Evolutionary conservation across 345 rosid species (phyloP), one percentile per base, ranked within the genome.

Genomic region (Eucalyptus cloeziana): DNA sequence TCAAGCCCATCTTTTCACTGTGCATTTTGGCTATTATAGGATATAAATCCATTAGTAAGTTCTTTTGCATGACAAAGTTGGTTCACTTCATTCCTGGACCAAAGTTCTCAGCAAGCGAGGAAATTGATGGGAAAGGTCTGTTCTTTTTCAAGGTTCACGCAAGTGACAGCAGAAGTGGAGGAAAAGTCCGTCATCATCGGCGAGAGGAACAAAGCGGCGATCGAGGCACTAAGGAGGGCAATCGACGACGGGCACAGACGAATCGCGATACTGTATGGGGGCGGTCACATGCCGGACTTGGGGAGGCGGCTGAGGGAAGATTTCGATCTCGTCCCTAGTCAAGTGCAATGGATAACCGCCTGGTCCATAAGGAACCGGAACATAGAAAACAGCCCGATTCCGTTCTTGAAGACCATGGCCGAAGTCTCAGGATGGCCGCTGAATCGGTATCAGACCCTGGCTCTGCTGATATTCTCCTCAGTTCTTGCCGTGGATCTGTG

Each of bases 251-350:
- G 99, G 49, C 94, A 94, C 92, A 95, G 94, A 11, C 94, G 89
- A 91, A 94, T 96, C 27, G 99, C 98, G 7, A 91, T 98, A 87
- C 93, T 98, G 7, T 98, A 96, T 8, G 99, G 99, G 0, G 98
- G 98, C n/a, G 98, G 99, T 85, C 99, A 98, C 96, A 96, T 98
- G 98, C 99, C 98, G 4, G 99, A 98, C 92, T 56, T 98, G 86
- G 98, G 97, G 81, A 95, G 98, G 92, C 93, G 97, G 43, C 89
- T 96, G 60, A 87, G 94, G 87, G 98, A 96, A 86, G 99, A 98
- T 69, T 95, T 95, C 7, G 95, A 95, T 87, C 93, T 98, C 45
- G 88, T 94, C 87, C 99, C 99, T 16, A 94, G 93, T 2, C 90
- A 51, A 49, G 98, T 95, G 60, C 95, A 92, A 90, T 98, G 99